These are phyloP conservation scores for Phaeolepiota aurea DNA, from an alignment of 768 basidiomycete species.

Conservation along the genomic window DNA sequence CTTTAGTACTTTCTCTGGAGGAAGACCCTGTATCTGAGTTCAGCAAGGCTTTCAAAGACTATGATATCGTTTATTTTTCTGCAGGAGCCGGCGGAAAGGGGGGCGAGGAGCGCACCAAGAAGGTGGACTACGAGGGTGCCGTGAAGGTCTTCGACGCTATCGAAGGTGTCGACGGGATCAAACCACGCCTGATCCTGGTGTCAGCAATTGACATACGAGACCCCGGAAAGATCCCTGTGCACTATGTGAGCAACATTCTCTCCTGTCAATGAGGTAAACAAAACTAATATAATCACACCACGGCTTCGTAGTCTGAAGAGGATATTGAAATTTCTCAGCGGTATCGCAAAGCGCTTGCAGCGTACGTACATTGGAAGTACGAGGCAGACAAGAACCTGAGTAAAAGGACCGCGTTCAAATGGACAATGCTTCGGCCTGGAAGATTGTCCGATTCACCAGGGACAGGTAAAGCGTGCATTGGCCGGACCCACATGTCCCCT, in stretches of 20 bases:
- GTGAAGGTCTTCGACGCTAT: slow-evolving; percentile 66
- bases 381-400: slow-evolving; percentile 40
- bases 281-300: too few relatives aligned
- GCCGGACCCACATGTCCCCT: slow-evolving; percentile 40
- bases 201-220: slow-evolving; percentile 52
- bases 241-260: slow-evolving; percentile 37
- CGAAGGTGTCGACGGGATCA: slow-evolving; percentile 36
- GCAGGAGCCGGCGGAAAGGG: slow-evolving; percentile 54
- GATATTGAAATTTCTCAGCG: slow-evolving; percentile 34
- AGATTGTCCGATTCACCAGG: slow-evolving; percentile 41
- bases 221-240: slow-evolving; percentile 35
- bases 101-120: slow-evolving; percentile 42
- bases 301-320: slow-evolving; percentile 33
- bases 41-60: slow-evolving; percentile 31
- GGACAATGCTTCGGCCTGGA: slow-evolving; percentile 66
- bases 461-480: slow-evolving; percentile 42
- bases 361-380: slow-evolving; percentile 41
- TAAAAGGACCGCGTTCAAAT: slow-evolving; percentile 47
- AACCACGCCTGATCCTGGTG: slow-evolving; percentile 49
- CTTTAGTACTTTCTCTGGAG: slow-evolving; percentile 51
- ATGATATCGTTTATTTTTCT: slow-evolving; percentile 37
- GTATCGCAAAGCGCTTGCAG: slow-evolving; percentile 34
- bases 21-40: slow-evolving; percentile 37
- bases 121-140: slow-evolving; percentile 56
- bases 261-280: background rate